Base-by-base conservation (phyloP, 345 rosid species). In the Trapa incisa region DNA sequence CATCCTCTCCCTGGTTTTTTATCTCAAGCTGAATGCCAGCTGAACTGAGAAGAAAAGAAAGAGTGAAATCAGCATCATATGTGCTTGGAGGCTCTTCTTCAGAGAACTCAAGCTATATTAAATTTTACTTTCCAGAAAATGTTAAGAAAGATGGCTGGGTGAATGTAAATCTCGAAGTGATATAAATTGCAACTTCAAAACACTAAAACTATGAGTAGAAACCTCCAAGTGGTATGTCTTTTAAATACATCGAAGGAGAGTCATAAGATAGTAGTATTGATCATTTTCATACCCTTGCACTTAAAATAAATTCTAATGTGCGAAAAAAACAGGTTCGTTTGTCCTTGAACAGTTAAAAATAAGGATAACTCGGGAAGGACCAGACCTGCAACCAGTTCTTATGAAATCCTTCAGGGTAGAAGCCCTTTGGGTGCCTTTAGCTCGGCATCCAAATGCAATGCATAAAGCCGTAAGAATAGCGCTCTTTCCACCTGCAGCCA, bases 401-500 rank as follows among this genome's bases (percentile, higher is more conserved):
- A 93, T 87, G 75, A 93, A 93, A 75, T 90, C 92, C 70, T 90
- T 93, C 65, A 88, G 71, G 5, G 84, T 80, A 41, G 92, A 67
- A 14, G 96, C 98, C 37, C 97, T 85, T 69, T 93, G 95, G 66
- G 98, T 93, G 65, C 91, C 92, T 78, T 74, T 88, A 0, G 98
- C 98, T 65, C 97, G 87, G 75, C 89, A 82, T 0, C 98, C 98
- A 58, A 93, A 93, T 14, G 96, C 97, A 69, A 93, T 71, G 71
- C 97, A 91, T 12, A 93, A 77, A 67, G 97, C 98, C 66, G 98
- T 88, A 76, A 93, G 71, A 64, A 93, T 82, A 12, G 96, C 97
- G 75, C 98, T 90, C 76, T 93, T 93, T 14, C 98, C 97, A 74
- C 98, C 98, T 89, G 78, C 35, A 22, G 70, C 38, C 61, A 57